Conservation (phyloP, 164 flowering plant species). For the Chloranthus sessilifolius region DNA sequence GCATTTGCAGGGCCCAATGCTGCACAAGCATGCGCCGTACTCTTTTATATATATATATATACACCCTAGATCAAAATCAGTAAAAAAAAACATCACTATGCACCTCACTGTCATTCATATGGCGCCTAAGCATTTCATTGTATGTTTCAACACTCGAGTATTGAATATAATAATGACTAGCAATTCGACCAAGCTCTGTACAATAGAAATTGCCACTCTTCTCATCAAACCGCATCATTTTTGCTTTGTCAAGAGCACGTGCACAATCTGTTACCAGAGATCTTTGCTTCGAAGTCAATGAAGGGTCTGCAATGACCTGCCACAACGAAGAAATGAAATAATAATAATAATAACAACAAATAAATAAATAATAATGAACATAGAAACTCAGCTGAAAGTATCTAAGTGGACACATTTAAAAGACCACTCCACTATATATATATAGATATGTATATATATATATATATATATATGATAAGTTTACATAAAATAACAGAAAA, state of each 20-base stretch:
- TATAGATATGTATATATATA: too few relatives aligned
- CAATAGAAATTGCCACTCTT: constrained; percentile 99
- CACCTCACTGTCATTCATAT: constrained; percentile 98
- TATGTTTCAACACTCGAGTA: constrained; percentile 97
- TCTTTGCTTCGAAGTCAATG: constrained; percentile 82
- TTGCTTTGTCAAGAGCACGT: constrained; percentile 93
- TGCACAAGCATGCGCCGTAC: too few relatives aligned
- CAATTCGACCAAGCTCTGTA: constrained; percentile 99
- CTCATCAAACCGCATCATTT: constrained; percentile 99
- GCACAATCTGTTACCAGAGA: constrained; percentile 90
- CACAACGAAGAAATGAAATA: constrained; percentile 4
- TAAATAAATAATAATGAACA: background rate
- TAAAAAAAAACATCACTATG: too few relatives aligned
- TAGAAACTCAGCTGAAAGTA: background rate
- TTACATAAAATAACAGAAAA: too few relatives aligned
- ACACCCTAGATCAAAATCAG: too few relatives aligned
- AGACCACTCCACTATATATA: too few relatives aligned
- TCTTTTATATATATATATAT: too few relatives aligned
- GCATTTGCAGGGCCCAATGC: too few relatives aligned
- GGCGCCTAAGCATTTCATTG: constrained; percentile 90
- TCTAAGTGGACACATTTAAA: too few relatives aligned
- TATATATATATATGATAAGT: too few relatives aligned
- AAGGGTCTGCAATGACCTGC: constrained; percentile 92
- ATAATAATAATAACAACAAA: background rate
- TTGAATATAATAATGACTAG: constrained; percentile 97